Base-by-base conservation (phyloP, 2,329 filamentous ascomycete genomes). In the Tolypocladium capitatum region DNA sequence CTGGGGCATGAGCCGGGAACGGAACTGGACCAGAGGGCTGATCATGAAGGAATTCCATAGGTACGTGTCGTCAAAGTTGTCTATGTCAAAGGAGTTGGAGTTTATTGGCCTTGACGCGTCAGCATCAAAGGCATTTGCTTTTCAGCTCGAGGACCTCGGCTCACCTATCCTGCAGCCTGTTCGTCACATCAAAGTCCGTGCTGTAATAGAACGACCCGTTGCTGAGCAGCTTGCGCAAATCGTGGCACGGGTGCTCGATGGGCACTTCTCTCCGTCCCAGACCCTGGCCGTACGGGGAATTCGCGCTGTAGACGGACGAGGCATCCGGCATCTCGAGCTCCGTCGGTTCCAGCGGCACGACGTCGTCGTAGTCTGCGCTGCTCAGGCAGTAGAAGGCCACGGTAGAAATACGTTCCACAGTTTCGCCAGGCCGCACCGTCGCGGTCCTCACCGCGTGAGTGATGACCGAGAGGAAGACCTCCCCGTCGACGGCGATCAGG, bases 21-120 rank as follows among this genome's bases (percentile, higher is more conserved):
- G 82, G 63, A 98, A 97, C 62, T 89, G 79, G 30, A 96, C 83
- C 47, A 98, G 73, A 5, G 92, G 90, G 53, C 85, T 83, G 58
- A 98, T 95, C 89, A 98, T 96, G 67, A 94, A 96, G 4, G 88
- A 94, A 61, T 98, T 98, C 92, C 92, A 98, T 18, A 98, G 69
- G 61, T 95, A 96, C 1, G 86, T 84, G 58, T 89, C 84, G 63
- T 98, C 89, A 52, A 97, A 81, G 59, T 87, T 92, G 61, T 95
- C 89, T 51, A 96, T 88, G 52, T 94, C 86, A 53, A 97, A 90
- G 1, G 84, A 81, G 41, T 81, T 76, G 20, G 80, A 80, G 61
- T 91, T 87, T 48, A 84, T 79, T 14, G 83, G 80, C 57, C 85
- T 88, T 51, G 3, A 5, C 38, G 33, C 11, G 55, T 52, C 40